These are phyloP conservation scores for Nakazawaea peltata DNA, from an alignment of 805 yeast genomes.

Conservation along the genomic window DNA sequence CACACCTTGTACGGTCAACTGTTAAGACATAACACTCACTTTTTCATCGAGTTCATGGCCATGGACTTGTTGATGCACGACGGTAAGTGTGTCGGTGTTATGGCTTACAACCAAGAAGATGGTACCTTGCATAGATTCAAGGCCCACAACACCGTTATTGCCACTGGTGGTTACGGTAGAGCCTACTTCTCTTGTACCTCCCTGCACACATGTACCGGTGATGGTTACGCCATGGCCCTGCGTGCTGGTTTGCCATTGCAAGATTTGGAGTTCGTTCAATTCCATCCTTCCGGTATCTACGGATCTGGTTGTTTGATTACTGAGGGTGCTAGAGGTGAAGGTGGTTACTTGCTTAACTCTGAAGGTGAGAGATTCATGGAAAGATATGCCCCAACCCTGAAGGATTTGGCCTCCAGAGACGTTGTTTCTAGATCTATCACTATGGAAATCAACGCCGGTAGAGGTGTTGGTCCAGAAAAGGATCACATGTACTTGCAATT, in stretches of 20 bases:
- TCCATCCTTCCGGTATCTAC: conserved; percentile 99
- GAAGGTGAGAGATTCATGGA: conserved; percentile 99
- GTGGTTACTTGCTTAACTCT: conserved; percentile 92
- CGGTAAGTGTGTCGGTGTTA: conserved; percentile 93
- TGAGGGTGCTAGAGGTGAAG: conserved; percentile 99
- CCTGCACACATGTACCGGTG: conserved; percentile 99
- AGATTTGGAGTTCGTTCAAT: conserved; percentile 95
- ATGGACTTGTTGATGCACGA: conserved; percentile 89
- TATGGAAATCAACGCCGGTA: conserved; percentile 96
- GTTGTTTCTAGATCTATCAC: conserved; percentile 98
- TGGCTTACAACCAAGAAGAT: conserved; percentile 97
- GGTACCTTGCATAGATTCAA: conserved; percentile 97
- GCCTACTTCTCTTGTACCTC: conserved; percentile 98
- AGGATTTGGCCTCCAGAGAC: conserved; percentile 97
- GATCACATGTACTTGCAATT: conserved; percentile 95
- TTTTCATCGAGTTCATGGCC: conserved; percentile 96
- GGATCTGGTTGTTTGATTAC: conserved; percentile 99
- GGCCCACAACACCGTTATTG: conserved; percentile 92
- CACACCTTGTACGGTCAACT: conserved; percentile 97
- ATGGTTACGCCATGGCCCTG: conserved; percentile 96
- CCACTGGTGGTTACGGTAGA: conserved; percentile 99
- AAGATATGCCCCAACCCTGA: conserved; percentile 97
- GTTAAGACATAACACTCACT: conserved; percentile 92
- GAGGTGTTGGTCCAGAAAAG: conserved; percentile 96
- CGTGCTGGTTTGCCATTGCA: conserved; percentile 98